These are phyloP conservation scores for Dendrocalamus sinicus DNA, from an alignment of 176 grass and related monocot species.

Conservation along the genomic window DNA sequence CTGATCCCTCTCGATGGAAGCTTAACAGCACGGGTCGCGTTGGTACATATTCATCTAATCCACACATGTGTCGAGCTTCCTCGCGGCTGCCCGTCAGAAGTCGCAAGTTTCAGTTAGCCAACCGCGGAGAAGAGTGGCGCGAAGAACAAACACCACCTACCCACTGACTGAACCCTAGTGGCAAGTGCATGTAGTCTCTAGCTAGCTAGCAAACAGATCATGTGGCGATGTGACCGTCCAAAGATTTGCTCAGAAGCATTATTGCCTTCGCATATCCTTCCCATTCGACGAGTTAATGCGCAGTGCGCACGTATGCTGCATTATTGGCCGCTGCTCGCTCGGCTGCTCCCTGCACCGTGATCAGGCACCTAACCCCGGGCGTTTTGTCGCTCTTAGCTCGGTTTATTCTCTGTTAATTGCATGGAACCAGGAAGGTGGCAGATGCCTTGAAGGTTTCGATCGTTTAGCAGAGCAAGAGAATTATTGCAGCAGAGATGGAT, in stretches of 20 bases:
- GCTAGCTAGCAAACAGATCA: conserved; percentile 1
- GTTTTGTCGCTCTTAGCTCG: neutral
- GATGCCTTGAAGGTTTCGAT: too few species aligned
- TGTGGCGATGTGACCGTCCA: conserved; percentile 22
- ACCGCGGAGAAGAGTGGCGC: conserved; percentile 4
- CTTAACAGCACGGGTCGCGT: neutral
- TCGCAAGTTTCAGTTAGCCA: neutral
- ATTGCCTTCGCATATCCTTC: neutral
- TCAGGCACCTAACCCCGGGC: neutral
- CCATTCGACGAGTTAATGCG: neutral
- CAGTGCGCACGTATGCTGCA: neutral
- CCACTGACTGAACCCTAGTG: neutral
- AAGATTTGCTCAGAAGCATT: conserved; percentile 22
- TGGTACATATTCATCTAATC: neutral
- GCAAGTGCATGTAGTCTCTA: neutral
- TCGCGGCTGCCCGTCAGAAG: conserved; percentile 16
- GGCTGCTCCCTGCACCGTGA: neutral
- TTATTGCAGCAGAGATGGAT: neutral
- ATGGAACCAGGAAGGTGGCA: neutral
- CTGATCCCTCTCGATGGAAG: neutral
- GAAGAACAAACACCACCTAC: conserved; percentile 32
- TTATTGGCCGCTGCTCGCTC: neutral
- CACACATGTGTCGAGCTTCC: neutral
- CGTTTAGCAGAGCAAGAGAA: neutral
- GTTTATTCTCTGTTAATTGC: neutral